A percentile compares a stretch with the other conserved stretches of the same genome.
These are phyloP conservation scores for Ceriops decandra DNA, from an alignment of 345 rosid genomes.

Conservation along the genomic window DNA sequence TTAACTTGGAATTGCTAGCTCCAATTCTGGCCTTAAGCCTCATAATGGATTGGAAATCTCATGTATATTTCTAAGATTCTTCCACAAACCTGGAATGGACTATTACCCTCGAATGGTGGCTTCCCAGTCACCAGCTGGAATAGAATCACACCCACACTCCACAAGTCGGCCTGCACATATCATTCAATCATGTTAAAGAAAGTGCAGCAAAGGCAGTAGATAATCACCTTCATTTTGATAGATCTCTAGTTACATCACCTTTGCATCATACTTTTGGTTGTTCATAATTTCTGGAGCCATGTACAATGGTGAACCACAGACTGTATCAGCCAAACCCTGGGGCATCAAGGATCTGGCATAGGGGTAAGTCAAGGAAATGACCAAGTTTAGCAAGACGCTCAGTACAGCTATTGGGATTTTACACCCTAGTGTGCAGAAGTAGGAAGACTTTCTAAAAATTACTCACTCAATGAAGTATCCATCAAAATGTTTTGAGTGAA, in stretches of 20 bases:
- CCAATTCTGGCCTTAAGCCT: slow-evolving; percentile 2
- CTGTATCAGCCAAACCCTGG: slow-evolving; percentile 59
- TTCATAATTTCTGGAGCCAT: slow-evolving; percentile 89
- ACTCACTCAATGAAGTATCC: background rate
- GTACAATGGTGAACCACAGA: slow-evolving; percentile 83
- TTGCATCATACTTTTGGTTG: slow-evolving; percentile 79
- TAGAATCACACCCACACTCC: slow-evolving; percentile 88
- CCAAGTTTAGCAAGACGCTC: background rate
- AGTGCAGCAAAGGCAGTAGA: background rate
- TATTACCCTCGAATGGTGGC: slow-evolving; percentile 74
- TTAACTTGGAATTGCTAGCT: background rate
- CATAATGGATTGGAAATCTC: slow-evolving; percentile 2
- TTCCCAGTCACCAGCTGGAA: slow-evolving; percentile 79
- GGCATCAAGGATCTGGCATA: slow-evolving; percentile 62
- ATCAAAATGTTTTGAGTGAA: background rate
- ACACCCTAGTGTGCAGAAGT: background rate
- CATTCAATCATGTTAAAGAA: slow-evolving; percentile 8
- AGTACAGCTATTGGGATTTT: background rate
- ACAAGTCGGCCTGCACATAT: slow-evolving; percentile 67
- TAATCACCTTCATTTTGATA: background rate
- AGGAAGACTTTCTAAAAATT: background rate
- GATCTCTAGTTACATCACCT: slow-evolving; percentile 43
- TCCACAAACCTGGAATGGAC: slow-evolving; percentile 54
- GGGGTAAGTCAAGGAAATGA: slow-evolving; percentile 10
- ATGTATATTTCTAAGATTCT: background rate